Evolutionary conservation across 179 eudicot genomes (phyloP).

Genomic region (Camellia oleifera): DNA sequence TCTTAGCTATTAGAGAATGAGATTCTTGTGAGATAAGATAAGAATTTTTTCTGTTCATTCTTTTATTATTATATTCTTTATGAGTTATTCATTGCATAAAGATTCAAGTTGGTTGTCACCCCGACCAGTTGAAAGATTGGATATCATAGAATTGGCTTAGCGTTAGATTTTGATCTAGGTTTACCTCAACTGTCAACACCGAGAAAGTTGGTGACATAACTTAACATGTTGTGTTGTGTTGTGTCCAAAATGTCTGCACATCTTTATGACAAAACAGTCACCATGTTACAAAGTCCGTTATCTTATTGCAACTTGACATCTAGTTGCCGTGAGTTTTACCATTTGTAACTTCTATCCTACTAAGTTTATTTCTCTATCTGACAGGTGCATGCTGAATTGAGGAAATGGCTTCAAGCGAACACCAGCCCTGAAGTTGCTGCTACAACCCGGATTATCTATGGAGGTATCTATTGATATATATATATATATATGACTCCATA

Average conservation of each 20-base stretch:
- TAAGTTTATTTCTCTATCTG: slow-evolving; percentile 12
- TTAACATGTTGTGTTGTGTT: not conserved
- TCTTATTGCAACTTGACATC: not conserved
- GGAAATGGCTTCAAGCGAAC: slow-evolving; percentile 74
- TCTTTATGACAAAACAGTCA: not conserved
- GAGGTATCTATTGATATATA: slow-evolving; percentile 41
- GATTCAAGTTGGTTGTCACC: not conserved
- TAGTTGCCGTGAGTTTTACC: not conserved
- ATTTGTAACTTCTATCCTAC: not conserved
- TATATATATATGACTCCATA: not conserved
- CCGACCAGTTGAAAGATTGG: not conserved
- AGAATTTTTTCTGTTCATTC: too few relatives aligned
- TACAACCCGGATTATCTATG: slow-evolving; percentile 75
- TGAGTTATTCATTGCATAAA: not conserved
- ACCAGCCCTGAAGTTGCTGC: slow-evolving; percentile 61
- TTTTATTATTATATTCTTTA: too few relatives aligned
- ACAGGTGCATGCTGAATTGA: slow-evolving; percentile 70
- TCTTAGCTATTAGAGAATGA: not conserved
- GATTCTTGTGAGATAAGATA: too few relatives aligned
- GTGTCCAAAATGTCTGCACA: not conserved
- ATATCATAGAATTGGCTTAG: not conserved
- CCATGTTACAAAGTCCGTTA: not conserved
- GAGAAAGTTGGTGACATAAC: not conserved
- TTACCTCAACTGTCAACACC: not conserved
- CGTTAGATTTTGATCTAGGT: not conserved